phyloP scores from a whole-genome alignment of 495 filamentous ascomycete genomes.

The Penicillium paradoxum region DNA sequence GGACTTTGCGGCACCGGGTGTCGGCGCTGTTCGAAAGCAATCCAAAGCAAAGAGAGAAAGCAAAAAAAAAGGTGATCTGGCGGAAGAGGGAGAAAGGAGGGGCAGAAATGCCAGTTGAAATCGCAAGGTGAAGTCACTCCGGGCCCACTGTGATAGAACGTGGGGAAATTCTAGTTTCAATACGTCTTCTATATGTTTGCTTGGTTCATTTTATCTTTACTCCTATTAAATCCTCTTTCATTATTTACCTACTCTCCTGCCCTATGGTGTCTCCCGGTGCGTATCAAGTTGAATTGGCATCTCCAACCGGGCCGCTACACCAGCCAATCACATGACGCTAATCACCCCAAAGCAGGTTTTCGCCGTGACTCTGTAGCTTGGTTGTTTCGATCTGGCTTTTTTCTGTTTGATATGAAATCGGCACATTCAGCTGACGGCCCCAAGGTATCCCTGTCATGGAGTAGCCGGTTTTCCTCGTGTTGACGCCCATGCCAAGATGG shows the following conservation, averaged over 20 bases:
- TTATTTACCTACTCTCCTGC: too few species aligned
- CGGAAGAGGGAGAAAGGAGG: slow-evolving; percentile 5
- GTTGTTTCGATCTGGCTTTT: slow-evolving; percentile 7
- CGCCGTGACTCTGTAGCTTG: neutral
- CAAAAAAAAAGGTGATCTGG: neutral
- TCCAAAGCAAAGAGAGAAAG: neutral
- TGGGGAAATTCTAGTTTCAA: slow-evolving; percentile 1
- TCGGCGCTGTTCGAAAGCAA: slow-evolving; percentile 11
- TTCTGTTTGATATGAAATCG: neutral
- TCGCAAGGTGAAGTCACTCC: slow-evolving; percentile 8
- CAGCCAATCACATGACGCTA: slow-evolving; percentile 19
- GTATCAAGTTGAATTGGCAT: slow-evolving; percentile 2
- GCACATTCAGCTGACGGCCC: neutral
- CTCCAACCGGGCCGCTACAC: slow-evolving; percentile 19
- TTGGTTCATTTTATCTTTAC: neutral
- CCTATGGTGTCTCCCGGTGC: too few species aligned
- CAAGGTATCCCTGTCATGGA: neutral
- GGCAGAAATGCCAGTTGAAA: slow-evolving; percentile 1
- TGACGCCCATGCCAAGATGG: neutral
- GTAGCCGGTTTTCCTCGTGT: neutral
- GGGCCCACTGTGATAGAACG: slow-evolving; percentile 5
- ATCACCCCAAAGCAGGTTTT: slow-evolving; percentile 26
- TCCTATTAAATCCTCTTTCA: too few species aligned
- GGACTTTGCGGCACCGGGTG: slow-evolving; percentile 10
- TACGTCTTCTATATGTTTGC: neutral